Evolutionary conservation across 2,329 filamentous ascomycete species (phyloP).

Genomic region (Ilyonectria sp.): DNA sequence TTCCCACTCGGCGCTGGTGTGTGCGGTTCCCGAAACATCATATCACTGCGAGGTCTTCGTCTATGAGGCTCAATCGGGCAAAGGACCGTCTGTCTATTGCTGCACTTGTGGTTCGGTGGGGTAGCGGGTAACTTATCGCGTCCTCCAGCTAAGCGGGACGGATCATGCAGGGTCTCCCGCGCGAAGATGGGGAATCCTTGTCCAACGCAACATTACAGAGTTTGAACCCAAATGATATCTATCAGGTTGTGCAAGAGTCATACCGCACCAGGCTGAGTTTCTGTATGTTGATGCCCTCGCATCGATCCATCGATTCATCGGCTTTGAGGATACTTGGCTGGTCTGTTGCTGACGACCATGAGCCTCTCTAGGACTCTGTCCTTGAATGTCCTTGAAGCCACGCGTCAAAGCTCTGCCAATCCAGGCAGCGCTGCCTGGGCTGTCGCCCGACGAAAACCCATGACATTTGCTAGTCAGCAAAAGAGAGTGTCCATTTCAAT

Average conservation of each 20-base stretch:
- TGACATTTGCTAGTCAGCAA: slow-evolving; percentile 4
- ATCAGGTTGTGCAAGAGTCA: not conserved
- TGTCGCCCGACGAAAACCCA: slow-evolving; percentile 8
- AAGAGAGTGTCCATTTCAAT: not conserved
- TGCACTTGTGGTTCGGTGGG: slow-evolving; percentile 3
- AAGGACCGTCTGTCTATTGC: not conserved
- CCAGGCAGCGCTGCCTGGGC: slow-evolving; percentile 20
- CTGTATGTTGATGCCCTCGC: not conserved
- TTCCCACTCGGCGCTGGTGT: not conserved
- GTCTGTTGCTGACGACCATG: not conserved
- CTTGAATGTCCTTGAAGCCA: slow-evolving; percentile 19
- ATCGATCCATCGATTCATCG: not conserved
- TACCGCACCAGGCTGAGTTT: not conserved
- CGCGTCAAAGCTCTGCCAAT: slow-evolving; percentile 22
- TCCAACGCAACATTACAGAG: not conserved
- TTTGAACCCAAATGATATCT: not conserved
- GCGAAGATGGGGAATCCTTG: slow-evolving; percentile 36
- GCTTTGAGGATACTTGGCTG: not conserved
- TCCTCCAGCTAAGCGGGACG: slow-evolving; percentile 1
- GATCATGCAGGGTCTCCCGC: slow-evolving; percentile 30
- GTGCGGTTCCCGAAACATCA: not conserved
- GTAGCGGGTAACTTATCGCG: slow-evolving; percentile 3
- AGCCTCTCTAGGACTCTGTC: not conserved
- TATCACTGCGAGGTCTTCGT: slow-evolving; percentile 2
- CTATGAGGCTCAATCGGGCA: slow-evolving; percentile 20